Base-by-base conservation (phyloP, 768 basidiomycete genomes). In the Ramaria sp. region DNA sequence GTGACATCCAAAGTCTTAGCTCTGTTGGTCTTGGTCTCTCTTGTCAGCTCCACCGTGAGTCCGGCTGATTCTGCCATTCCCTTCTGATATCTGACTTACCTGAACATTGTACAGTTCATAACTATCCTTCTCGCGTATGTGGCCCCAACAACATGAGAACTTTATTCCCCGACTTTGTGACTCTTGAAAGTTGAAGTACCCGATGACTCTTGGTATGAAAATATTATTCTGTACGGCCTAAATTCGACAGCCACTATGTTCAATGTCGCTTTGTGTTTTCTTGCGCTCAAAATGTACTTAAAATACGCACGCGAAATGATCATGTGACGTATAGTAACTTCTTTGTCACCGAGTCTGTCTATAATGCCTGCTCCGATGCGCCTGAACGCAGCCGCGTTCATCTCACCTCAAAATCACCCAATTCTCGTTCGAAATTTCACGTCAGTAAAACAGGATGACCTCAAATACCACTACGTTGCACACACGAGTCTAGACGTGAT, bases 381-480 rank as follows among this genome's bases (percentile, higher is more conserved):
- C 58, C 70, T 91, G 59, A 86, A 88, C 68, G 89, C 89, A 24
- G 84, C 89, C 52, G 89, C 89, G 30, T 90, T 90, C 69, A 84
- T 92, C 51, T 91, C 89, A 1, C 79, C 88, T 1, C 83, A 86
- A 65, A 91, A 91, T 66, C 82, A 88, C 60, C 86, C 79, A 19
- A 88, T 92, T 57, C 75, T 91, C 62, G 79, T 92, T 56, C 84
- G 84, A 43, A 81, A 84, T 4, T 89, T 89, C 66, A 71, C 75
- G 31, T 77, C 78, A 49, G 74, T 77, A 53, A 76, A 80, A 41
- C 72, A 76, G 31, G 76, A 80, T 59, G 77, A 78, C 55, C 75
- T 92, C 61, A 91, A 91, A 66, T 93, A 91, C 65, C 88, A 93
- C 70, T 94, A 92, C 62, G 83, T 92, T 56, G 90, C 91, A 0